phyloP scores from a whole-genome alignment of 805 yeast genomes.

The Lipomyces starkeyi region DNA sequence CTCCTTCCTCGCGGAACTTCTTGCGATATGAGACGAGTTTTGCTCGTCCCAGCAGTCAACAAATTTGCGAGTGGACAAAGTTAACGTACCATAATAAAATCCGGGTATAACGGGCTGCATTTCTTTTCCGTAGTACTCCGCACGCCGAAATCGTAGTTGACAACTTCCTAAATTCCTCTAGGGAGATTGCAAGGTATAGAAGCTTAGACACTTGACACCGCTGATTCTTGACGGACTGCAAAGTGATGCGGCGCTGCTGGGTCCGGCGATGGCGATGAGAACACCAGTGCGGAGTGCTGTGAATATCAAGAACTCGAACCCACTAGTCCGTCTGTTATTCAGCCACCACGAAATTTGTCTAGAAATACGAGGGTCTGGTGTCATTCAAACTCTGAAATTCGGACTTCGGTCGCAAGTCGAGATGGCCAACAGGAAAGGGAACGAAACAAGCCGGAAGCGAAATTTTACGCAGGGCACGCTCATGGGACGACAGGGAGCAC shows the following conservation, averaged over 20 bases:
- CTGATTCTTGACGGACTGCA: no score
- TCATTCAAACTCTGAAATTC: background rate
- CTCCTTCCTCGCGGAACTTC: background rate
- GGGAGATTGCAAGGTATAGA: no score
- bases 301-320: no score
- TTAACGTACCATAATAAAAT: slow-evolving; percentile 30
- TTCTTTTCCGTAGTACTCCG: background rate
- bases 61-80: background rate
- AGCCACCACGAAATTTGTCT: background rate
- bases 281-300: no score
- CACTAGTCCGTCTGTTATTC: background rate
- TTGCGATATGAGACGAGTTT: background rate
- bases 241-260: background rate
- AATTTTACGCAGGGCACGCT: no score
- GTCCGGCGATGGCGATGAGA: background rate
- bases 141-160: background rate
- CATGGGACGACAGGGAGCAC: no score
- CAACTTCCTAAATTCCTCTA: background rate
- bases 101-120: slow-evolving; percentile 32
- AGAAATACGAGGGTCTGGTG: slow-evolving; percentile 1
- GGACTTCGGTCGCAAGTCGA: no score
- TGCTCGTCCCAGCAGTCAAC: background rate
- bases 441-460: no score
- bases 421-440: no score
- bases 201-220: no score